Conservation (phyloP, 2,329 filamentous ascomycete species). For the Didymosphaeria variabile region DNA sequence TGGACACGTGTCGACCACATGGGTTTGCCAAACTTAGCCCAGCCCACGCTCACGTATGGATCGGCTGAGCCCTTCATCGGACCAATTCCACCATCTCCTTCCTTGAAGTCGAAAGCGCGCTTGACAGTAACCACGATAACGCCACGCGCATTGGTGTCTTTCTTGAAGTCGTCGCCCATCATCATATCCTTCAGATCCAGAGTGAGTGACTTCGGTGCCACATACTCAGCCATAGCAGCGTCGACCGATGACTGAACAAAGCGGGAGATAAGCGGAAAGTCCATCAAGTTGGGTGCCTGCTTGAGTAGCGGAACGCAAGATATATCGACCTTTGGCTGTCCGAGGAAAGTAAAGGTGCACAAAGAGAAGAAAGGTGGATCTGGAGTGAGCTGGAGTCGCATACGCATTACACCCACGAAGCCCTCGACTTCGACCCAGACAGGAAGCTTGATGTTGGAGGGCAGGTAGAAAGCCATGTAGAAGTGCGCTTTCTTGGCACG, state of each 20-base stretch:
- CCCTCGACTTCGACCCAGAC: constrained; percentile 80
- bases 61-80: constrained; percentile 72
- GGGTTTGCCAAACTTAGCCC: constrained; percentile 80
- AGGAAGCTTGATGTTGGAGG: constrained; percentile 63
- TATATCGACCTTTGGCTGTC: constrained; percentile 76
- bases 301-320: constrained; percentile 76
- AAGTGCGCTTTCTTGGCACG: constrained; percentile 78
- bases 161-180: constrained; percentile 80
- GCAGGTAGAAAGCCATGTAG: constrained; percentile 76
- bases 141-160: constrained; percentile 72
- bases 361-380: constrained; percentile 81
- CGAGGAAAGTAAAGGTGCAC: constrained; percentile 77
- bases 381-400: constrained; percentile 76
- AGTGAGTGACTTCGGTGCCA: constrained; percentile 78
- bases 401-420: constrained; percentile 73
- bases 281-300: constrained; percentile 76
- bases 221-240: constrained; percentile 77
- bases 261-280: constrained; percentile 76
- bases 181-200: constrained; percentile 81
- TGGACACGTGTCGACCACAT: constrained; percentile 73
- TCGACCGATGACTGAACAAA: constrained; percentile 80
- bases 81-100: constrained; percentile 71
- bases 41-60: constrained; percentile 75
- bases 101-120: constrained; percentile 74
- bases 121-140: constrained; percentile 73